Evolutionary conservation across 306 rosid species (phyloP), one percentile per base, ranked within the genome.

Genomic region (Gastrolobium bilobum): DNA sequence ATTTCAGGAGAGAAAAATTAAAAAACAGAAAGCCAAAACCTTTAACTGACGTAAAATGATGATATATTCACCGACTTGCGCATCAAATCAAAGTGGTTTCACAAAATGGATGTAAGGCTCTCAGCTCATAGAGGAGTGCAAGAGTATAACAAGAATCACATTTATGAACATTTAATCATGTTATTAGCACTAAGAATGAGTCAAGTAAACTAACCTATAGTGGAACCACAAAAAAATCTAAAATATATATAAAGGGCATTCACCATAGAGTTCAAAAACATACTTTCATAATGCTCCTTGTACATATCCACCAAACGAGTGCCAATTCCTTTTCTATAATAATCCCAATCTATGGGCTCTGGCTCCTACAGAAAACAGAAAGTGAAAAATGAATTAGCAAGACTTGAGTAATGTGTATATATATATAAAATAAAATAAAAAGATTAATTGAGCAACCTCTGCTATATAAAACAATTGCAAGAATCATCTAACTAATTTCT

Each of bases 281-380:
- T 91, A 96, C 99, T 84, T 78, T 96, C 98, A 63, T 91, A 96
- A 72, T 95, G 96, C 84, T 93, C 97, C 81, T 96, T 96, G 90
- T 96, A 96, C 96, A 93, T 90, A 72, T 96, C 97, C 74, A 96
- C 99, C 94, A 96, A 84, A 51, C 98, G 96, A 26, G 97, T 71
- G 30, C 99, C 99, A 43, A 96, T 89, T 85, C 97, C 97, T 84
- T 93, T 93, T 77, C 99, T 96, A 38, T 96, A 96, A 48, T 93
- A 89, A 29, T 93, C 99, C 98, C 98, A 96, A 75, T 96, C 92
- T 20, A 96, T 88, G 68, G 99, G 99, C 81, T 93, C 99, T 73
- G 99, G 99, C 77, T 96, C 99, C 99, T 96, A 90, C 84, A 81
- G 2, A 10, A 72, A 63, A 90, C 84, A 81, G 2, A 10, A 72